Evolutionary conservation across 371 early-diverging fungal genomes (phyloP).

Genomic region (Apophysomyces elegans): DNA sequence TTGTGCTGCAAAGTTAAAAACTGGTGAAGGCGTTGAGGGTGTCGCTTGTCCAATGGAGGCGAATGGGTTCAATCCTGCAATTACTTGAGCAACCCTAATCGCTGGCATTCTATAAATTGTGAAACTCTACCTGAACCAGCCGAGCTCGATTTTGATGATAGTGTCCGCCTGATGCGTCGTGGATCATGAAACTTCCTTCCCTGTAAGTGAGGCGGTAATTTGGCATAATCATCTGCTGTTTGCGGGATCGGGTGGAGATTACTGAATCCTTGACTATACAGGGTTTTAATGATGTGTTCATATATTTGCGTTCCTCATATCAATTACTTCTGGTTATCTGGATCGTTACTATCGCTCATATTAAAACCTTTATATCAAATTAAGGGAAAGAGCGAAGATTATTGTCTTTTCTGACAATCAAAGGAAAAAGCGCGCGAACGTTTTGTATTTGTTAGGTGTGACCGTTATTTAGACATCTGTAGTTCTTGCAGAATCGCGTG

Average conservation of each 20-base stretch:
- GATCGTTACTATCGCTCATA: conserved; percentile 3
- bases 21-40: neutral
- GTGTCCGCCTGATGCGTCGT: neutral
- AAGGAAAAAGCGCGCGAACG: conserved; percentile 1
- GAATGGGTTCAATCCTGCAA: neutral
- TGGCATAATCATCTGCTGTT: conserved; percentile 1
- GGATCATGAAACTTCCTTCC: conserved; percentile 6
- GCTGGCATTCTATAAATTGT: neutral
- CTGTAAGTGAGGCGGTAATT: neutral
- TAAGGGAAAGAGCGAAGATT: neutral
- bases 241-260: conserved; percentile 9
- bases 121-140: neutral
- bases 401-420: neutral
- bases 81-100: neutral
- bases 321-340: neutral
- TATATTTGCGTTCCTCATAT: no score
- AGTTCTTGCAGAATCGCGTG: no score
- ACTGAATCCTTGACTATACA: neutral
- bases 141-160: neutral
- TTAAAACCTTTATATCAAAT: neutral
- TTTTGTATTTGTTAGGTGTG: neutral
- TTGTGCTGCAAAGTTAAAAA: neutral
- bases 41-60: neutral
- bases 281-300: neutral
- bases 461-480: no score